phyloP scores from a whole-genome alignment of 208 protist species.

The Trypanosoma lewisi region DNA sequence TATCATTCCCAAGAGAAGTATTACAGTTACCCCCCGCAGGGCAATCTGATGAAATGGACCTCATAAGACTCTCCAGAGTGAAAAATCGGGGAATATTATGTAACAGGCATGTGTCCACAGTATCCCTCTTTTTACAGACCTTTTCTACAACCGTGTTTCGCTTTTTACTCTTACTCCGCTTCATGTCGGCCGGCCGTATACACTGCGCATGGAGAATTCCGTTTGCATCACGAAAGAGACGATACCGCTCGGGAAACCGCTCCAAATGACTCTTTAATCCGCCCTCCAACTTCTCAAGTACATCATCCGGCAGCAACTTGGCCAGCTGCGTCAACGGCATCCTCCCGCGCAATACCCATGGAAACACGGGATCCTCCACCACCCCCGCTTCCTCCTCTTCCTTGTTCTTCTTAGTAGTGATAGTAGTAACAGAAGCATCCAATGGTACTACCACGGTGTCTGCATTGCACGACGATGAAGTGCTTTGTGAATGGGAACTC shows the following conservation, averaged over 20 bases:
- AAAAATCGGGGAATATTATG: no score
- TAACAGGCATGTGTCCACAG: background rate
- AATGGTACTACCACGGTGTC: background rate
- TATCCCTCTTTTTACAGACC: background rate
- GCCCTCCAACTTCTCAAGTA: slow-evolving; percentile 23
- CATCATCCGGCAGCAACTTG: slow-evolving; percentile 27
- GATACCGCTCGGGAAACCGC: slow-evolving; percentile 25
- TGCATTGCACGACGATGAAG: no score
- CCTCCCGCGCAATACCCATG: background rate
- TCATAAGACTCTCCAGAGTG: slow-evolving; percentile 10
- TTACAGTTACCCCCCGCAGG: background rate
- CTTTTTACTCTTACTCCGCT: background rate
- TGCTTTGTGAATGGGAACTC: background rate
- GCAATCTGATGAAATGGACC: background rate
- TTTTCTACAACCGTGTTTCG: background rate
- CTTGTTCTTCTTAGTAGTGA: background rate
- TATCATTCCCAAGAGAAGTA: background rate
- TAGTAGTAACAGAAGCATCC: no score
- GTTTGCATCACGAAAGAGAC: slow-evolving; percentile 6
- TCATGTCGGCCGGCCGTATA: background rate
- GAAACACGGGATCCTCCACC: slow-evolving; percentile 18
- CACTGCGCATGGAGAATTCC: slow-evolving; percentile 19
- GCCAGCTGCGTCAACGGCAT: slow-evolving; percentile 21
- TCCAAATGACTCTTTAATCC: slow-evolving; percentile 27
- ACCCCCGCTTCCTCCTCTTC: background rate